phyloP scores from a whole-genome alignment of 352 stramenopile genomes.

The Stramenopiles sp. region DNA sequence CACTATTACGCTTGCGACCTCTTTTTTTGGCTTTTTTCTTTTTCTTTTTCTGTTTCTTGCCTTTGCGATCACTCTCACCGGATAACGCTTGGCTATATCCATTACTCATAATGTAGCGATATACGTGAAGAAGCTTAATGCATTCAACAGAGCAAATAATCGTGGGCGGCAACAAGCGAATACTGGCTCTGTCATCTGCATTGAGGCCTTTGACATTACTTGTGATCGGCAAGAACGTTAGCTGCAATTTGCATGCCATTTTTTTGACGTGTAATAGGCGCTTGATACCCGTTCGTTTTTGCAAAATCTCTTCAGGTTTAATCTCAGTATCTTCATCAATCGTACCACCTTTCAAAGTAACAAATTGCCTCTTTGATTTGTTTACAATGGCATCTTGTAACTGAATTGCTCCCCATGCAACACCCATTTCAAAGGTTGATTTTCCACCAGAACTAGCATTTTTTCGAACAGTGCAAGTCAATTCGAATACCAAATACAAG shows the following conservation, averaged over 20 bases:
- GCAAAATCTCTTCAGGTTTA: background rate
- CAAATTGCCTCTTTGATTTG: background rate
- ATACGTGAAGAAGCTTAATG: background rate
- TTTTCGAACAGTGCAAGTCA: background rate
- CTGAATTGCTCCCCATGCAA: background rate
- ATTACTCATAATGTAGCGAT: background rate
- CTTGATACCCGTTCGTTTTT: background rate
- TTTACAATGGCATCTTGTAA: background rate
- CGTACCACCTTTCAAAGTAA: background rate
- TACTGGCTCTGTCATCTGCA: background rate
- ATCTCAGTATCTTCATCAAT: background rate
- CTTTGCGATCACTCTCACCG: background rate
- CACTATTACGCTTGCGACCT: background rate
- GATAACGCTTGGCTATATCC: background rate
- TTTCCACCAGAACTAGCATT: background rate
- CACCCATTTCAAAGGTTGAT: background rate
- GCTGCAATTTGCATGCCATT: background rate
- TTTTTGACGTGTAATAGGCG: background rate
- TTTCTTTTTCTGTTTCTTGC: too few relatives aligned
- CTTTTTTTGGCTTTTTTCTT: background rate
- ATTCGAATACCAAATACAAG: background rate
- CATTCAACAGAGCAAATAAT: background rate
- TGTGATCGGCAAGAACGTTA: background rate
- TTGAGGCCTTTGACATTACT: background rate
- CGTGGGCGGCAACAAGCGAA: background rate